Percentiles rank a stretch among this genome's conserved stretches.
Evolutionary conservation across 345 rosid genomes (phyloP).

Genomic region (Moricandia moricandioides): DNA sequence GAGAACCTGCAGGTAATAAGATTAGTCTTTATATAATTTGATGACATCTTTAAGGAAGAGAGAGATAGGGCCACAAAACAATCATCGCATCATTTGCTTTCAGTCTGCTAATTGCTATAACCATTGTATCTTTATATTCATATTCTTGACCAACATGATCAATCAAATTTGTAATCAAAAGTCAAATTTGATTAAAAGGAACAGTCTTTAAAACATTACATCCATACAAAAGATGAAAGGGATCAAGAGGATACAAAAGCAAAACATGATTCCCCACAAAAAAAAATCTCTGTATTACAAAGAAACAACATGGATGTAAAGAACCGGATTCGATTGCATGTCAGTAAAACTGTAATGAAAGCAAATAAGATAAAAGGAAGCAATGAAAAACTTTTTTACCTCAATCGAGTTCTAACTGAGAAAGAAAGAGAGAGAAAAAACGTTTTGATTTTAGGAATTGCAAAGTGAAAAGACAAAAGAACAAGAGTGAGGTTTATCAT

Average conservation of each 20-base stretch:
- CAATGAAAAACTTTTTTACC: background rate
- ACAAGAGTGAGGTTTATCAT: slow-evolving; percentile 17
- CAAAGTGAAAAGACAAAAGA: slow-evolving; percentile 13
- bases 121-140: background rate
- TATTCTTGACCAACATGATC: background rate
- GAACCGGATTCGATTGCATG: background rate
- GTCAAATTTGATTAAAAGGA: background rate
- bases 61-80: background rate
- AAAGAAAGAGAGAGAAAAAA: background rate
- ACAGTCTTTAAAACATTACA: background rate
- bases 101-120: background rate
- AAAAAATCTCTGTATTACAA: background rate
- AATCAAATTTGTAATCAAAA: no score
- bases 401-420: background rate
- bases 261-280: background rate
- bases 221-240: background rate
- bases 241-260: background rate
- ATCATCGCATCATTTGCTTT: background rate
- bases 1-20: slow-evolving; percentile 12
- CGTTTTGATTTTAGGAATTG: slow-evolving; percentile 7
- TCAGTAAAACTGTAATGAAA: background rate
- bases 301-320: slow-evolving; percentile 2
- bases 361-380: background rate
- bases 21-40: background rate
- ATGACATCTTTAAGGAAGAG: background rate